phyloP scores from a whole-genome alignment of 768 basidiomycete genomes.

The Agaricus blazei region DNA sequence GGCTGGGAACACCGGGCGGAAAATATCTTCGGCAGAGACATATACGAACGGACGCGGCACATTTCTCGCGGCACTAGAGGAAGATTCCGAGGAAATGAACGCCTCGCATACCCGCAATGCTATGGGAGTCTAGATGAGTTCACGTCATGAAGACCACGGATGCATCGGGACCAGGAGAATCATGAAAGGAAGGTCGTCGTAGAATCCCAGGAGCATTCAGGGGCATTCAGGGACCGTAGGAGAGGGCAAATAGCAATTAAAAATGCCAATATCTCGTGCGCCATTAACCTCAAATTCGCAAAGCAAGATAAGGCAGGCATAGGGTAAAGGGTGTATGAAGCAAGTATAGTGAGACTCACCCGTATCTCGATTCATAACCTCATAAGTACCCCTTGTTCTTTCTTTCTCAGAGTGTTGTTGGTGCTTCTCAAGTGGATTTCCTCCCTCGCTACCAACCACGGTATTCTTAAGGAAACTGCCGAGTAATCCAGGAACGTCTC shows the following conservation, averaged over 20 bases:
- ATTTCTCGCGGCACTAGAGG: constrained; percentile 23
- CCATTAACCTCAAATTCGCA: constrained; percentile 2
- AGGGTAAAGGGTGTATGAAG: not conserved
- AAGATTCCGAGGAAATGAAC: constrained; percentile 43
- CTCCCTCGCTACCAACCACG: constrained; percentile 29
- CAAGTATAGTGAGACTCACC: constrained; percentile 45
- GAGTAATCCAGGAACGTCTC: constrained; percentile 48
- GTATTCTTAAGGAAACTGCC: constrained; percentile 32
- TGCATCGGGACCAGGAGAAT: not conserved
- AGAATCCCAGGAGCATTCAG: not conserved
- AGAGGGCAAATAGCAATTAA: not conserved
- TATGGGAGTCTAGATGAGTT: constrained; percentile 19
- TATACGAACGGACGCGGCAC: constrained; percentile 77
- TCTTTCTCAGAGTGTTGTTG: constrained; percentile 9
- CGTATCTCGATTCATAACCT: constrained; percentile 82
- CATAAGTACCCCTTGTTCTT: constrained; percentile 50
- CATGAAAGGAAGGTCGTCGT: not conserved
- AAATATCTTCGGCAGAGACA: constrained; percentile 93
- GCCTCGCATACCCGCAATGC: constrained; percentile 77
- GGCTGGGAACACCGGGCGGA: constrained; percentile 77
- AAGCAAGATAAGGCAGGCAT: not conserved
- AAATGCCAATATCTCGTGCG: constrained; percentile 11
- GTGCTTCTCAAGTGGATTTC: constrained; percentile 57
- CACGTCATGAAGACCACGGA: not conserved
- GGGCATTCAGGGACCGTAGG: too few species aligned